These are phyloP conservation scores for Toxoplasma gondii DNA, from an alignment of 169 alveolate genomes.

Conservation along the genomic window DNA sequence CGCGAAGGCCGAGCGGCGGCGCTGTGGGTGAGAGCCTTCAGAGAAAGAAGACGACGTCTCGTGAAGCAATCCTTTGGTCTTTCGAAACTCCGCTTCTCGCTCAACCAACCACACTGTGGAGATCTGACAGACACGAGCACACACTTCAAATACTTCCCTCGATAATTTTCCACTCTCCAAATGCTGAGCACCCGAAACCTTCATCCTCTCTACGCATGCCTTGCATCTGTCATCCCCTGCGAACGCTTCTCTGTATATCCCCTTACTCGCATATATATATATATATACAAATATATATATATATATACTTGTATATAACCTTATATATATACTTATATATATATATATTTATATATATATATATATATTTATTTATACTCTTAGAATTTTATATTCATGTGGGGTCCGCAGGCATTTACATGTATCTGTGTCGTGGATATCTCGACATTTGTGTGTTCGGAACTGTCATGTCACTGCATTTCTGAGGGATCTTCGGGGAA, in stretches of 20 bases:
- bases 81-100: too few relatives aligned
- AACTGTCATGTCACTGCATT: too few relatives aligned
- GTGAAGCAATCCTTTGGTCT: too few relatives aligned
- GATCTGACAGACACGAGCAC: too few relatives aligned
- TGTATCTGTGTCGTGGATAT: neutral
- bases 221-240: too few relatives aligned
- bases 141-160: too few relatives aligned
- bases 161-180: too few relatives aligned
- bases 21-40: neutral
- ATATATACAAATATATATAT: neutral
- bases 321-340: neutral
- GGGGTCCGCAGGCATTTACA: neutral
- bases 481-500: too few relatives aligned
- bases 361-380: neutral
- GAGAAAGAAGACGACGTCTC: neutral
- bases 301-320: neutral
- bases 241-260: neutral
- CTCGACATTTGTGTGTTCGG: too few relatives aligned
- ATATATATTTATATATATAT: neutral
- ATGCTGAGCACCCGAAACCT: too few relatives aligned
- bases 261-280: neutral
- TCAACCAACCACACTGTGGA: too few relatives aligned
- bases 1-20: constrained; percentile 37
- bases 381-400: neutral
- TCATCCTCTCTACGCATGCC: too few relatives aligned